Evolutionary conservation across 1,284 basidiomycete species (phyloP), one percentile per base, ranked within the genome.

Genomic region (Gymnopus androsaceus): DNA sequence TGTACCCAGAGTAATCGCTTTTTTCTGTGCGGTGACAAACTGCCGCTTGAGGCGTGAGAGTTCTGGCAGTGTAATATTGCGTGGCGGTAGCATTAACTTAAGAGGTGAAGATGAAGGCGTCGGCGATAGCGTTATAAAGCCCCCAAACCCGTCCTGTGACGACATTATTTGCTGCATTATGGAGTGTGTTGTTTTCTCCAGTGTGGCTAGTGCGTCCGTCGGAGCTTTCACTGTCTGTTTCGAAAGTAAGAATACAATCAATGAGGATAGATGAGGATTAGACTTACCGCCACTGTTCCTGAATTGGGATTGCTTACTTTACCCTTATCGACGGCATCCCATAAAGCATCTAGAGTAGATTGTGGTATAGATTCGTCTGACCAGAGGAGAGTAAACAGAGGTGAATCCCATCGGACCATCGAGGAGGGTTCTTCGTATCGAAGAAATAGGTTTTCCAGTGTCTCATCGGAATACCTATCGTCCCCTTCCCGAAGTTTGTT

Each of bases 391-490:
- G 91, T 93, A 69, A 98, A 92, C 30, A 98, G 80, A 0, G 96
- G 96, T 0, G 94, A 90, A 72, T 99, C 96, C 96, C 96, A 99
- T 42, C 95, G 84, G 11, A 93, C 94, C 88, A 96, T 96, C 0
- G 94, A 95, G 0, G 92, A 95, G 0, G 96, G 96, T 69, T 98
- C 96, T 75, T 99, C 96, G 64, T 88, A 98, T 36, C 96, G 84
- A 68, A 87, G 81, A 12, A 97, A 74, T 2, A 99, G 82, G 69
- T 95, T 96, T 25, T 96, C 92, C 36, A 98, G 80, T 2, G 94
- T 96, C 62, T 86, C 84, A 3, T 82, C 72, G 5, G 80, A 71
- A 66, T 98, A 98, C 8, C 68, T 67, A 19, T 71, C 69, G 0
- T 74, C 77, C 44, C 80, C 77, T 30, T 72, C 62, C 30, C 88